Evolutionary conservation across 306 rosid species (phyloP).

Genomic region (Pyrus communis): DNA sequence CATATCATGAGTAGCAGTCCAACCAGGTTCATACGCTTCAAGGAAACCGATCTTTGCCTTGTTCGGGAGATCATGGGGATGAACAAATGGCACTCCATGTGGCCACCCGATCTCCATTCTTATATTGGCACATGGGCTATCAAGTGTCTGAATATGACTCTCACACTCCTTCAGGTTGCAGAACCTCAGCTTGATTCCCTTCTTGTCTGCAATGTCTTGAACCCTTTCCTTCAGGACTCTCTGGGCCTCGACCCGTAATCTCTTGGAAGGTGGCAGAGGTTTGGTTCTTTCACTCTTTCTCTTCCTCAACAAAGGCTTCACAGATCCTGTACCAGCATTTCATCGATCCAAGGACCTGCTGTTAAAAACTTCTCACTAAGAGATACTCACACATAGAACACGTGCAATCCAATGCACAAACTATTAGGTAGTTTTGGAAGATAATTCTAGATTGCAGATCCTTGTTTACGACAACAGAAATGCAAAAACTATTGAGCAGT

Average conservation of each 20-base stretch:
- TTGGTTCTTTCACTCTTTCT: constrained; percentile 75
- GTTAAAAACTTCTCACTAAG: constrained; percentile 85
- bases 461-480: neutral
- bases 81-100: constrained; percentile 92
- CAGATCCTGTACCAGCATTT: constrained; percentile 99
- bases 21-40: constrained; percentile 98
- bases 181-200: constrained; percentile 94
- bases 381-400: constrained; percentile 39
- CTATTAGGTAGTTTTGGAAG: neutral
- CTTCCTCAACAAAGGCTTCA: constrained; percentile 63
- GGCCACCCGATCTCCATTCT: constrained; percentile 98
- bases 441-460: neutral
- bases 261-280: constrained; percentile 96
- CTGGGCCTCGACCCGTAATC: constrained; percentile 96
- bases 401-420: constrained; percentile 12
- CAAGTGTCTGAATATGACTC: constrained; percentile 63
- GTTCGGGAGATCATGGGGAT: constrained; percentile 96
- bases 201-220: constrained; percentile 95
- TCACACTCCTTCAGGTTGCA: constrained; percentile 96
- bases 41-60: constrained; percentile 96
- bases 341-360: constrained; percentile 97
- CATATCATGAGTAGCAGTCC: constrained; percentile 83
- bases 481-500: neutral
- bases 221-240: constrained; percentile 93
- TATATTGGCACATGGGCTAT: constrained; percentile 88